Percentiles rank a stretch among this genome's conserved stretches.
phyloP scores from a whole-genome alignment of 805 yeast genomes.

The Cyberlindnera suaveolens region DNA sequence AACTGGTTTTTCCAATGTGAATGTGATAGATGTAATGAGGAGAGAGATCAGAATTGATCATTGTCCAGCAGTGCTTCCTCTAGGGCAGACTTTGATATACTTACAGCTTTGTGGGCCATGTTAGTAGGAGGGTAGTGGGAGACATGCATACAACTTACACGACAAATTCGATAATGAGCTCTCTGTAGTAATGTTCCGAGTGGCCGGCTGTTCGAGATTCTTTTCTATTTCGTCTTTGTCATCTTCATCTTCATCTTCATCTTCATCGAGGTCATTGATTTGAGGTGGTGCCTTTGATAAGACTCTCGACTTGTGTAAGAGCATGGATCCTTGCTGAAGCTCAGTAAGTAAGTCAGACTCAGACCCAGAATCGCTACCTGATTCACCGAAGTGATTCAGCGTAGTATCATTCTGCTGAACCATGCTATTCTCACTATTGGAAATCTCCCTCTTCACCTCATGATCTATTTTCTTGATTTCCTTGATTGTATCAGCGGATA shows the following conservation, averaged over 20 bases:
- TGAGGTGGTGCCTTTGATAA: slow-evolving; percentile 17
- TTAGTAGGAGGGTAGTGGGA: not conserved
- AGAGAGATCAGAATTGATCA: slow-evolving; percentile 21
- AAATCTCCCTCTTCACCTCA: not conserved
- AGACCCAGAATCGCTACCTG: not conserved
- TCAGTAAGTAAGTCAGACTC: not conserved
- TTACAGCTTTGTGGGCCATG: slow-evolving; percentile 17
- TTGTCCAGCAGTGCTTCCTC: slow-evolving; percentile 36
- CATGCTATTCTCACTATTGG: not conserved
- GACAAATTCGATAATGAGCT: slow-evolving; percentile 27
- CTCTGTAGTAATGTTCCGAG: slow-evolving; percentile 9
- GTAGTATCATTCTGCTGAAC: not conserved
- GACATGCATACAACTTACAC: slow-evolving; percentile 15
- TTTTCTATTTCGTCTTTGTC: not conserved
- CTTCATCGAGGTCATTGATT: slow-evolving; percentile 14
- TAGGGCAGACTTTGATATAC: slow-evolving; percentile 34
- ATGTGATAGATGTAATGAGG: slow-evolving; percentile 38
- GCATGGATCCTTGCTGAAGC: slow-evolving; percentile 13
- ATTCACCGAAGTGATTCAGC: not conserved
- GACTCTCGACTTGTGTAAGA: slow-evolving; percentile 21
- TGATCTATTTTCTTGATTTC: not conserved
- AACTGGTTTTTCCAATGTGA: slow-evolving; percentile 58
- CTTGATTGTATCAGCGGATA: slow-evolving; percentile 11
- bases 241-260: slow-evolving; percentile 7
- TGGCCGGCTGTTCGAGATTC: not conserved